Conservation (phyloP, 2,329 filamentous ascomycete species). For the Niveomyces coronatus region DNA sequence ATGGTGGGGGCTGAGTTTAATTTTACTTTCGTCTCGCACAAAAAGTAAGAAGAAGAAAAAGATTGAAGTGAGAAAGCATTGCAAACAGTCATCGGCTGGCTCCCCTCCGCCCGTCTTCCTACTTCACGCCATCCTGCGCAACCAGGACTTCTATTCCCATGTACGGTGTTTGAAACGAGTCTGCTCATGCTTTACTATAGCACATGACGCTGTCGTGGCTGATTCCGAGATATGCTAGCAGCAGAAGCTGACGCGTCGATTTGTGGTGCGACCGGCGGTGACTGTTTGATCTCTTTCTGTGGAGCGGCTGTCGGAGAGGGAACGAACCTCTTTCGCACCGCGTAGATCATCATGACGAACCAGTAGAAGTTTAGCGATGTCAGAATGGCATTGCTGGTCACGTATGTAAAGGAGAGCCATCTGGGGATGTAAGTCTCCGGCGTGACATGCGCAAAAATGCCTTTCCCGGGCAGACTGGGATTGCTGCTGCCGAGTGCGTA, state of each 20-base stretch:
- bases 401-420: conserved; percentile 60
- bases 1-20: too few species aligned
- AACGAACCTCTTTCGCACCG: conserved; percentile 62
- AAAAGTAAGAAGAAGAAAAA: too few species aligned
- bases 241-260: conserved; percentile 21
- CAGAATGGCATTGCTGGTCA: conserved; percentile 59
- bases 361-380: conserved; percentile 75
- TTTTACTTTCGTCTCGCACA: too few species aligned
- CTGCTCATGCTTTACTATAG: too few species aligned
- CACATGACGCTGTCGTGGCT: too few species aligned
- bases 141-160: too few species aligned
- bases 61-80: too few species aligned
- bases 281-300: conserved; percentile 19
- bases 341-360: conserved; percentile 80
- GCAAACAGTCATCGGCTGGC: too few species aligned
- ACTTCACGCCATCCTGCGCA: too few species aligned
- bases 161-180: too few species aligned
- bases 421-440: conserved; percentile 45
- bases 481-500: conserved; percentile 35
- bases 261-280: too few species aligned
- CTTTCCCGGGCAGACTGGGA: conserved; percentile 26
- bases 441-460: conserved; percentile 34
- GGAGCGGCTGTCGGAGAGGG: conserved; percentile 28
- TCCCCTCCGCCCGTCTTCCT: too few species aligned
- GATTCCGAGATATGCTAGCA: conserved; percentile 19